Conservation (phyloP, 805 yeast species). For the Wickerhamomyces pijperi region DNA sequence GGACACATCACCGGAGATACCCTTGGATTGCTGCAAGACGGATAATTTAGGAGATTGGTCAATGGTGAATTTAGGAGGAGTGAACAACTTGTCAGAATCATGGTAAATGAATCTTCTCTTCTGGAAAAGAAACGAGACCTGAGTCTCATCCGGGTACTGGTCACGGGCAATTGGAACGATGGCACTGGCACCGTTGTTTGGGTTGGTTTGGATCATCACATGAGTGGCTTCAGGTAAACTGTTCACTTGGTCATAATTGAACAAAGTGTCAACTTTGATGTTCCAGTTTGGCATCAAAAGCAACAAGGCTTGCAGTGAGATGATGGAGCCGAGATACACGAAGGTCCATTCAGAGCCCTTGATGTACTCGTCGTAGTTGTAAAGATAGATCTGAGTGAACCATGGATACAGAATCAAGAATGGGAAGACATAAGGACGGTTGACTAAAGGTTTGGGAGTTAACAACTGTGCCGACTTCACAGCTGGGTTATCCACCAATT, state of each 20-base stretch:
- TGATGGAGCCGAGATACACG: slow-evolving; percentile 65
- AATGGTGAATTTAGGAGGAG: slow-evolving; percentile 69
- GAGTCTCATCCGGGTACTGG: slow-evolving; percentile 46
- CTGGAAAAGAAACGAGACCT: slow-evolving; percentile 72
- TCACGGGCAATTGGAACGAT: slow-evolving; percentile 52
- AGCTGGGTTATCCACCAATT: slow-evolving; percentile 58
- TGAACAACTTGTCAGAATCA: slow-evolving; percentile 38
- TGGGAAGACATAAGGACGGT: slow-evolving; percentile 76
- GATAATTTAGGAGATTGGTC: slow-evolving; percentile 48
- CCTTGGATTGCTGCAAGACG: slow-evolving; percentile 43
- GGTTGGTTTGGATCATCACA: slow-evolving; percentile 68
- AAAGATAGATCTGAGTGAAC: slow-evolving; percentile 51
- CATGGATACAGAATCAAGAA: slow-evolving; percentile 69
- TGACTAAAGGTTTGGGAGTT: slow-evolving; percentile 46
- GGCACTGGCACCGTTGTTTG: slow-evolving; percentile 79
- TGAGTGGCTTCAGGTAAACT: slow-evolving; percentile 54
- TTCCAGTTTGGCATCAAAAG: slow-evolving; percentile 95
- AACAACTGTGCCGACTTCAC: slow-evolving; percentile 65
- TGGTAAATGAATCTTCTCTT: slow-evolving; percentile 81
- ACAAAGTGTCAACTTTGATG: slow-evolving; percentile 51
- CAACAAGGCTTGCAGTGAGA: slow-evolving; percentile 63
- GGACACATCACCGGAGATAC: slow-evolving; percentile 44
- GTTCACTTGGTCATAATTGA: slow-evolving; percentile 51
- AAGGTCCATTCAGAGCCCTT: slow-evolving; percentile 94
- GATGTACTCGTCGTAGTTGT: slow-evolving; percentile 70